Base-by-base conservation (phyloP, 176 grass and related monocot species). In the Raddia guianensis region DNA sequence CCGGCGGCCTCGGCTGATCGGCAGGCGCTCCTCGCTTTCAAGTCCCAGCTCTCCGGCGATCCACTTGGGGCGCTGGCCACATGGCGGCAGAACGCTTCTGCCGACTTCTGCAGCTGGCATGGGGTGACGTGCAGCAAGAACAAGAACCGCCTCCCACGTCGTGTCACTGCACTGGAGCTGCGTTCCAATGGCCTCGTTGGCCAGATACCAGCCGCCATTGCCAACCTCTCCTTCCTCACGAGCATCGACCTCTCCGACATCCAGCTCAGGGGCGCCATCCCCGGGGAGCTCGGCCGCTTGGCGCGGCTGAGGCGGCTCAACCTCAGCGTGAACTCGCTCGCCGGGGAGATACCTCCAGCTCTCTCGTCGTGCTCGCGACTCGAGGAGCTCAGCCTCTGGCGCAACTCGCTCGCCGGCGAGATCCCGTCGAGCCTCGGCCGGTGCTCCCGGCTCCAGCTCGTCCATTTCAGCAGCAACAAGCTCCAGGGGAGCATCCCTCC, bases 391-490 rank as follows among this genome's bases (percentile, higher is more conserved):
- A 75, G 84, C 73, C 89, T 91, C 48, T 84, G 87, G 21, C 84
- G 75, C 56, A 89, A 89, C 82, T 82, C 53, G 53, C 79, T 89
- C 78, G 62, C 77, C 2, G 83, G 83, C 7, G 5, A n/a, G 3
- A 81, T 90, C 48, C 88, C 88, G 12, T 8, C 73, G 8, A 67
- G 67, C 20, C 50, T 90, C n/a, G 62, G 83, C 15, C 82, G 79
- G 40, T 79, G 86, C 68, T 68, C 88, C 67, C 60, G 58, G 3
- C 88, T 90, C n/a, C 84, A 83, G 19, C 72, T 90, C 4, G 73
- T 90, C 83, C 82, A 83, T 45, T 79, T 90, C 73, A 83, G 86
- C 20, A 83, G 86, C 79, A 90, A 90, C 73, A 56, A 75, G 47
- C 75, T 90, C 11, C 82, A 86, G 2, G 79, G 88, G 8, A 82